Conservation (phyloP, 2,329 filamentous ascomycete genomes). For the Fonsecaea multimorphosa region DNA sequence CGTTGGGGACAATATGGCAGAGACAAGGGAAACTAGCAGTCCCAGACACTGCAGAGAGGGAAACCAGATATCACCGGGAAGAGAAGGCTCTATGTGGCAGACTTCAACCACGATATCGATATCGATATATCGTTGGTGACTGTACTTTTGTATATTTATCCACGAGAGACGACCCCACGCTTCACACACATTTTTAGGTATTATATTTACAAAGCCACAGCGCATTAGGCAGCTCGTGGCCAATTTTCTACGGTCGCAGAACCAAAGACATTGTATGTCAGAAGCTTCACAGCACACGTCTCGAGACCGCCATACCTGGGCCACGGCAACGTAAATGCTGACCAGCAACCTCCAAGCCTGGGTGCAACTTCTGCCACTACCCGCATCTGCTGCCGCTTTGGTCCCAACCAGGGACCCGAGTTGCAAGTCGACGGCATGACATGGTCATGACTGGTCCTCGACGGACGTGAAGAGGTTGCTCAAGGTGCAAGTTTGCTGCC, state of each 20-base stretch:
- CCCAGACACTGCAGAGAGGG: conserved; percentile 17
- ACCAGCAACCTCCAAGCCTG: background rate
- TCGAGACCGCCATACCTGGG: too few species aligned
- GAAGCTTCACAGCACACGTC: background rate
- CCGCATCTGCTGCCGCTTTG: too few species aligned
- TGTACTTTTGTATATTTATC: conserved; percentile 32
- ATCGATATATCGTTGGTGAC: conserved; percentile 20
- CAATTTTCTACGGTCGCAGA: background rate
- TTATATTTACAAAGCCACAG: conserved; percentile 6
- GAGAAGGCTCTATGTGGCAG: conserved; percentile 9
- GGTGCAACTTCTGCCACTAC: background rate
- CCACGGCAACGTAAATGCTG: background rate
- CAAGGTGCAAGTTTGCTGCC: background rate
- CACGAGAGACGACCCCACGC: conserved; percentile 22
- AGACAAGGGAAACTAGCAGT: conserved; percentile 7
- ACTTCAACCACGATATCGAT: conserved; percentile 3
- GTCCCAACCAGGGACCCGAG: background rate
- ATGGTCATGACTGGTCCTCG: background rate
- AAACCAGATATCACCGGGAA: conserved; percentile 8
- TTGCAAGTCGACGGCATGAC: background rate
- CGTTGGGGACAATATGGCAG: conserved; percentile 16
- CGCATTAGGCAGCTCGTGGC: background rate
- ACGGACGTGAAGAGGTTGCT: background rate
- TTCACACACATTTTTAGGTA: conserved; percentile 14
- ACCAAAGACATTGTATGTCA: background rate